These are phyloP conservation scores for Rhodotorula sp. DNA, from an alignment of 1,284 basidiomycete species.

Conservation along the genomic window DNA sequence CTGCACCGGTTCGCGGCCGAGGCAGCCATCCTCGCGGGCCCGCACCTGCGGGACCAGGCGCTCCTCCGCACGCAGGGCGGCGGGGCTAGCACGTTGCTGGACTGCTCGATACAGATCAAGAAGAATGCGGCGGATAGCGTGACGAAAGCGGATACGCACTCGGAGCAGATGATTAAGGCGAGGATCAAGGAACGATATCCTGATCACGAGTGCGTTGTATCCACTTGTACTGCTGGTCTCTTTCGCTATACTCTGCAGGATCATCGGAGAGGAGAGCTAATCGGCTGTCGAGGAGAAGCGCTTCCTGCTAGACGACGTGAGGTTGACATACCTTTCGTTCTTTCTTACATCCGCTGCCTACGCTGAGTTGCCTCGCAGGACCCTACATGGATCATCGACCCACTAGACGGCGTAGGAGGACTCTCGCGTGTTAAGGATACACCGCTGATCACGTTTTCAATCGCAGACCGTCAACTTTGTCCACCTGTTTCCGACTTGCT, in stretches of 20 bases:
- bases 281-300: conserved; percentile 43
- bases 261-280: conserved; percentile 44
- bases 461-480: conserved; percentile 42
- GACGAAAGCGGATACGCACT: conserved; percentile 39
- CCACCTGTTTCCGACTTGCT: conserved; percentile 41
- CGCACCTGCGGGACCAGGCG: conserved; percentile 41
- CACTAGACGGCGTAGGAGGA: conserved; percentile 42
- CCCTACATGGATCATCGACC: conserved; percentile 46
- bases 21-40: conserved; percentile 37
- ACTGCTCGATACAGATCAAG: conserved; percentile 36
- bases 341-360: neutral
- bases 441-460: neutral
- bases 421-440: neutral
- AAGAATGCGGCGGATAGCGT: conserved; percentile 43
- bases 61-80: conserved; percentile 33
- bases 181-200: conserved; percentile 39
- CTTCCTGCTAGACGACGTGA: conserved; percentile 40
- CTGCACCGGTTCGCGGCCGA: conserved; percentile 39
- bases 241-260: conserved; percentile 12
- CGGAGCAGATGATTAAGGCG: conserved; percentile 38
- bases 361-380: conserved; percentile 13
- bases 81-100: conserved; percentile 14
- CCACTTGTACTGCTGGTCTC: neutral
- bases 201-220: conserved; percentile 33
- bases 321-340: neutral